Evolutionary conservation across 2,329 filamentous ascomycete species (phyloP).

Genomic region (Hymenoscyphus fructigenus): DNA sequence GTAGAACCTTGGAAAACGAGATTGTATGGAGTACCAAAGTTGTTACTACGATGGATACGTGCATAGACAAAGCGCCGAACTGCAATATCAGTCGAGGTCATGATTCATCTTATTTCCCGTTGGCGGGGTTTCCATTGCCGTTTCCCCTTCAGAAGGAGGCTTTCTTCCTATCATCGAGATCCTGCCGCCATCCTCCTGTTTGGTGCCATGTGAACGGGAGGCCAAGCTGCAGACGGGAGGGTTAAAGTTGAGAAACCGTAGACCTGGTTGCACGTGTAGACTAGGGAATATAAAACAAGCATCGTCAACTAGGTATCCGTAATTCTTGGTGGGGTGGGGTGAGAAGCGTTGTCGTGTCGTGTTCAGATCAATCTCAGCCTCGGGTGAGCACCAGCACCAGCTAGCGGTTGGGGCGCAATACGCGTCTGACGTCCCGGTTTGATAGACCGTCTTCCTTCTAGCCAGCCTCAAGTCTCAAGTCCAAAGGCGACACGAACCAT

Average conservation of each 20-base stretch:
- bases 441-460: neutral
- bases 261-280: neutral
- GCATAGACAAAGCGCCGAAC: neutral
- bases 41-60: neutral
- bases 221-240: neutral
- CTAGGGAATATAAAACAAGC: neutral
- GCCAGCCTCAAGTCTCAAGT: neutral
- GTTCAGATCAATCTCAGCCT: slow-evolving; percentile 2
- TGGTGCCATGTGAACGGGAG: neutral
- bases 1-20: neutral
- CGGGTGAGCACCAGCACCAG: neutral
- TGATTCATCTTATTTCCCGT: too few species aligned
- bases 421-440: neutral
- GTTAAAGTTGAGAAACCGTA: neutral
- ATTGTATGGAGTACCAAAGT: neutral
- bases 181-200: too few species aligned
- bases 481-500: neutral
- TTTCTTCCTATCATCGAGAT: too few species aligned
- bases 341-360: too few species aligned
- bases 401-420: neutral
- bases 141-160: too few species aligned
- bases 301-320: too few species aligned
- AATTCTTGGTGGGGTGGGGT: neutral
- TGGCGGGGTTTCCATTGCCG: too few species aligned
- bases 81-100: neutral